A percentile compares a stretch with the other conserved stretches of the same genome.
Conservation (phyloP, 202 grass and related monocot genomes). For the Zizania palustris region DNA sequence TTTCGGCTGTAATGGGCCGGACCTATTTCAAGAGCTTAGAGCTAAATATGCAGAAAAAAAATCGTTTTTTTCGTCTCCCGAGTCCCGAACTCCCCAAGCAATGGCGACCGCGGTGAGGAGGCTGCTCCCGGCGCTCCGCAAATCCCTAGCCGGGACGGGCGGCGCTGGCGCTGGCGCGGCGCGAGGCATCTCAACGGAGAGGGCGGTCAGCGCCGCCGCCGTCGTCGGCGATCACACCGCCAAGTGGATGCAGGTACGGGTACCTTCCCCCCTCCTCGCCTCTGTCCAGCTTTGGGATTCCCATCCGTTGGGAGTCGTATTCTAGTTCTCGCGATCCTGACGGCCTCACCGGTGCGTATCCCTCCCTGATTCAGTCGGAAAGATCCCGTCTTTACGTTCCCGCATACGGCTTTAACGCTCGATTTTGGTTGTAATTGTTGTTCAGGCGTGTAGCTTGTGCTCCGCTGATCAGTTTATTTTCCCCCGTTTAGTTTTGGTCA, state of each 20-base stretch:
- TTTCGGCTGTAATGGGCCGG: neutral
- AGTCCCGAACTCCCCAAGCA: conserved; percentile 11
- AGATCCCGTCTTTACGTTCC: neutral
- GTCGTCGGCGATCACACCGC: conserved; percentile 77
- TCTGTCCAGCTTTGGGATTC: conserved; percentile 25
- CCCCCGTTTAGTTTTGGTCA: neutral
- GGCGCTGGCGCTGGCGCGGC: conserved; percentile 2
- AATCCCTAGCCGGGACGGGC: conserved; percentile 46
- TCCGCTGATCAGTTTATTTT: neutral
- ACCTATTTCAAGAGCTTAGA: neutral
- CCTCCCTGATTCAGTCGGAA: conserved; percentile 1
- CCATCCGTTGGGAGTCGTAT: conserved; percentile 16
- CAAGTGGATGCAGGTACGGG: conserved; percentile 93
- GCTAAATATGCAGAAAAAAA: neutral
- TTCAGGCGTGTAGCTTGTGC: neutral
- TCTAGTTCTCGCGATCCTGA: neutral
- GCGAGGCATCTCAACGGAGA: conserved; percentile 57
- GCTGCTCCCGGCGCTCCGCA: conserved; percentile 58
- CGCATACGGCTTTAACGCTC: neutral
- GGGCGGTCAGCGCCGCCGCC: conserved; percentile 51
- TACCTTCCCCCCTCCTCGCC: neutral
- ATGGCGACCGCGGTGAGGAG: conserved; percentile 65
- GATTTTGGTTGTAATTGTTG: neutral
- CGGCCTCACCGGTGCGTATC: neutral
- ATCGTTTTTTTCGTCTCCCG: neutral